Evolutionary conservation across 2,329 filamentous ascomycete genomes (phyloP).

Genomic region (Bipolaris sorokiniana): DNA sequence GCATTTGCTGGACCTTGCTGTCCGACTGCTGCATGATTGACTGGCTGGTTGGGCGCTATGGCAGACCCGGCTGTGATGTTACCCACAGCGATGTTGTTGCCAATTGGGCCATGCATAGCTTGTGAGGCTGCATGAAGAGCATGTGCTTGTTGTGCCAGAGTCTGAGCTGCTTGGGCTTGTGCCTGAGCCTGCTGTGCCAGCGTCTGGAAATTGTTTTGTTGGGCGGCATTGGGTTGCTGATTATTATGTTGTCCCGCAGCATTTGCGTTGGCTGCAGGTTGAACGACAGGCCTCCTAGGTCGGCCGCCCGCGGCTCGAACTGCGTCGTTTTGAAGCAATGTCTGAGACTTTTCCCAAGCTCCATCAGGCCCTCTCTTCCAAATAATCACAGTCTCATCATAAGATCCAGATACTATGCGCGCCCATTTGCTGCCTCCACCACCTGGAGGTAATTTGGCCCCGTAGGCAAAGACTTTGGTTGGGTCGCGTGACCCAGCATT

Average conservation of each 20-base stretch:
- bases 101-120: slow-evolving; percentile 27
- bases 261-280: slow-evolving; percentile 26
- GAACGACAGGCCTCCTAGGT: slow-evolving; percentile 38
- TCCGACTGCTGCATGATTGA: slow-evolving; percentile 18
- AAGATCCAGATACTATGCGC: slow-evolving; percentile 95
- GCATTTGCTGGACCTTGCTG: slow-evolving; percentile 24
- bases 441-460: slow-evolving; percentile 86
- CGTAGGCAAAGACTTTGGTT: slow-evolving; percentile 77
- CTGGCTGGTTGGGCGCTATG: slow-evolving; percentile 15
- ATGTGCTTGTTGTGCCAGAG: slow-evolving; percentile 44
- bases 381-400: slow-evolving; percentile 93
- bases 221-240: slow-evolving; percentile 19
- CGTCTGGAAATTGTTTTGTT: slow-evolving; percentile 42
- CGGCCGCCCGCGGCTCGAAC: slow-evolving; percentile 55
- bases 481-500: slow-evolving; percentile 78
- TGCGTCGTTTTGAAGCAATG: slow-evolving; percentile 76
- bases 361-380: slow-evolving; percentile 89
- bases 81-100: slow-evolving; percentile 16
- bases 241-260: slow-evolving; percentile 27
- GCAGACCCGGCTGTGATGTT: slow-evolving; percentile 8
- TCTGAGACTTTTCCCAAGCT: slow-evolving; percentile 79
- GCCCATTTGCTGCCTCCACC: slow-evolving; percentile 88
- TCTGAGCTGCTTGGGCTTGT: slow-evolving; percentile 44
- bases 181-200: slow-evolving; percentile 47
- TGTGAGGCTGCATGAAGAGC: slow-evolving; percentile 46